Evolutionary conservation across 331 rosid genomes (phyloP).

Genomic region (Malus hybrid): DNA sequence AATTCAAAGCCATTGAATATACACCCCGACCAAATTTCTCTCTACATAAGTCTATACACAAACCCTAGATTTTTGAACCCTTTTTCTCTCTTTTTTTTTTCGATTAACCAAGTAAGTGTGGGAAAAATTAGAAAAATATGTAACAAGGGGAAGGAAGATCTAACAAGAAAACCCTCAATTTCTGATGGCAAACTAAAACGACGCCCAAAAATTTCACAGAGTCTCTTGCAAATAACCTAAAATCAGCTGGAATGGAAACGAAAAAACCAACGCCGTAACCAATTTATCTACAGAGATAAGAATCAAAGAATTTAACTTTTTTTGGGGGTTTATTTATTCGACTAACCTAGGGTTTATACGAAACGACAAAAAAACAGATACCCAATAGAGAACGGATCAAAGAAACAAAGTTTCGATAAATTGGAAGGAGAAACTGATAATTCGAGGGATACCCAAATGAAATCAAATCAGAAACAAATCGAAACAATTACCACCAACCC

Average conservation of each 20-base stretch:
- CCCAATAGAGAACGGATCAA: background rate
- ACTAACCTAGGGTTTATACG: slow-evolving; percentile 14
- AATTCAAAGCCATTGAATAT: slow-evolving; percentile 71
- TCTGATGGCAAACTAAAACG: slow-evolving; percentile 86
- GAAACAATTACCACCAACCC: slow-evolving; percentile 37
- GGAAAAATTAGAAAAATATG: background rate
- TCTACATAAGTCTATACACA: slow-evolving; percentile 1
- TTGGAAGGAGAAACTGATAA: background rate
- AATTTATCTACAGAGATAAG: slow-evolving; percentile 24
- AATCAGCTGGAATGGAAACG: slow-evolving; percentile 12
- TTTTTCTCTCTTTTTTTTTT: background rate
- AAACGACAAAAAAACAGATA: background rate
- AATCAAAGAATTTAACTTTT: slow-evolving; percentile 23
- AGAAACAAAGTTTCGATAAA: background rate
- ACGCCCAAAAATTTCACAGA: slow-evolving; percentile 87
- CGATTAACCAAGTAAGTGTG: background rate
- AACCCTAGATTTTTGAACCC: slow-evolving; percentile 23
- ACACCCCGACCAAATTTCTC: slow-evolving; percentile 16
- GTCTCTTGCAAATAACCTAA: slow-evolving; percentile 47
- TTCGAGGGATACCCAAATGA: background rate
- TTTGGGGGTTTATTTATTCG: background rate
- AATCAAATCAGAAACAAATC: background rate
- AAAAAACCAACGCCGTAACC: slow-evolving; percentile 20
- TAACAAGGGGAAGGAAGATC: slow-evolving; percentile 22
- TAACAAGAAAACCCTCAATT: slow-evolving; percentile 81